These are phyloP conservation scores for Friedmanniomyces simplex DNA, from an alignment of 495 filamentous ascomycete genomes.

Conservation along the genomic window DNA sequence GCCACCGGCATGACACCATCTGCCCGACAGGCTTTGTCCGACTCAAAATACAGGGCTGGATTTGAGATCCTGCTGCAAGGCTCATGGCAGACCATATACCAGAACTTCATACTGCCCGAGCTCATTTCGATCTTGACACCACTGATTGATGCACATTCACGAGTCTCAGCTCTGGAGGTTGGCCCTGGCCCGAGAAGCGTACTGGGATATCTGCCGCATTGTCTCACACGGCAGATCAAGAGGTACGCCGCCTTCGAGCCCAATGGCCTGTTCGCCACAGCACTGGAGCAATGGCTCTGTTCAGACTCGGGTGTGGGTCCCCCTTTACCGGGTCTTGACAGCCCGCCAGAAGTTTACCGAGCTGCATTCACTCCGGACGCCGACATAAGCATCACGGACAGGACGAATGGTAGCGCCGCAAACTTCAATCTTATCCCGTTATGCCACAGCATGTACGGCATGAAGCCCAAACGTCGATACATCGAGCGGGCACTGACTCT, in stretches of 20 bases:
- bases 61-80: constrained; percentile 41
- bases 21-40: constrained; percentile 35
- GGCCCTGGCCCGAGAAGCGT: constrained; percentile 50
- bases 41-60: constrained; percentile 43
- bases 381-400: constrained; percentile 21
- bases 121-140: constrained; percentile 39
- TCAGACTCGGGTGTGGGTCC: too few relatives aligned
- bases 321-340: neutral
- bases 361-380: neutral
- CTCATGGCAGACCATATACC: constrained; percentile 39
- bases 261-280: neutral
- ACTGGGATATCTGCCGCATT: constrained; percentile 40
- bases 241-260: constrained; percentile 46
- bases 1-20: neutral
- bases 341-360: neutral
- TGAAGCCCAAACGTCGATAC: constrained; percentile 41
- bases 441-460: constrained; percentile 56
- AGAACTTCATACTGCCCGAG: constrained; percentile 50
- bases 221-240: constrained; percentile 37
- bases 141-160: constrained; percentile 38
- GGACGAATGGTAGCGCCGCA: constrained; percentile 27
- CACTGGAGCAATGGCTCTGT: neutral
- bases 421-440: constrained; percentile 51
- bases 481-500: constrained; percentile 42
- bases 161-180: constrained; percentile 50